Conservation (phyloP, 2,329 filamentous ascomycete genomes). For the Clarireedia paspali region DNA sequence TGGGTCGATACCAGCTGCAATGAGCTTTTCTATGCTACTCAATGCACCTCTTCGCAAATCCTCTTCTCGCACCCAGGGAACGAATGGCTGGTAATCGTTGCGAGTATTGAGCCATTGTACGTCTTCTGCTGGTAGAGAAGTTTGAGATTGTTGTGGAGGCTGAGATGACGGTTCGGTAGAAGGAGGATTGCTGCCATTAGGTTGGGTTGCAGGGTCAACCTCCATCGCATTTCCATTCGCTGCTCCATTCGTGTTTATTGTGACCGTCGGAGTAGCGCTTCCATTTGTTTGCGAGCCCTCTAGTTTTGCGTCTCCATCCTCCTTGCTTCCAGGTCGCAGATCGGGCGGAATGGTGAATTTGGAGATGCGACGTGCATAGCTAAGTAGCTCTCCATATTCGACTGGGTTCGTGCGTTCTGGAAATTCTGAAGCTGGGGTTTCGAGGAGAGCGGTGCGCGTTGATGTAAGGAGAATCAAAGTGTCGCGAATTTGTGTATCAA, state of each 20-base stretch:
- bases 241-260: constrained; percentile 4
- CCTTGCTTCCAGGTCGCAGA: neutral
- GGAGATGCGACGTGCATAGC: constrained; percentile 72
- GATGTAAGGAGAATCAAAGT: constrained; percentile 62
- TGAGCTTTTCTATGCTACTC: constrained; percentile 52
- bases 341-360: constrained; percentile 62
- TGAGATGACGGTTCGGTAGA: constrained; percentile 10
- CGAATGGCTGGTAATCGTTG: constrained; percentile 48
- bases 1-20: constrained; percentile 55
- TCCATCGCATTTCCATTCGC: constrained; percentile 14
- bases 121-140: constrained; percentile 30
- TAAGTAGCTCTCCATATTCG: constrained; percentile 65
- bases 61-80: constrained; percentile 69
- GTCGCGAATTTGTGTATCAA: constrained; percentile 66
- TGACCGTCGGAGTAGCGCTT: constrained; percentile 17
- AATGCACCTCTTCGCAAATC: constrained; percentile 63
- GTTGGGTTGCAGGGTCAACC: constrained; percentile 18
- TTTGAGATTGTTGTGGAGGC: constrained; percentile 15
- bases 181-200: neutral
- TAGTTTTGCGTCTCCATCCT: neutral
- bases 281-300: constrained; percentile 23
- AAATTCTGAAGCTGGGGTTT: constrained; percentile 50
- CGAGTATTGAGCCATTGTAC: constrained; percentile 43
- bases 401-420: constrained; percentile 46
- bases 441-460: constrained; percentile 65